Percentiles rank a stretch among this genome's conserved stretches.
Evolutionary conservation across 306 rosid species (phyloP).

Genomic region (apple (Malus domestica)): DNA sequence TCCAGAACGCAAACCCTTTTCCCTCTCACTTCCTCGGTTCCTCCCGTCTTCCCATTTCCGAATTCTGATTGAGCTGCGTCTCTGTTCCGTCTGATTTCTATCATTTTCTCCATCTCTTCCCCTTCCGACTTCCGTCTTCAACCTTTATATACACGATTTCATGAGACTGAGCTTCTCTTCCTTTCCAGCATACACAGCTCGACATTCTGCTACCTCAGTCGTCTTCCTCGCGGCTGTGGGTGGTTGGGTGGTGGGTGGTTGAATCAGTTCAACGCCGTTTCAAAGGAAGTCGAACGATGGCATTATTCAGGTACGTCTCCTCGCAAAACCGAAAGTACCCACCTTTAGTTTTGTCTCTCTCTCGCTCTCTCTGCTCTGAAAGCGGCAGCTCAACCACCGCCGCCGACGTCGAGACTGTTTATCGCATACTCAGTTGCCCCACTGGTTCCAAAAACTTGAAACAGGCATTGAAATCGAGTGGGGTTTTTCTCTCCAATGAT

Average conservation of each 20-base stretch:
- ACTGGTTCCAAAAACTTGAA: slow-evolving; percentile 27
- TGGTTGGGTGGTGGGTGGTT: no score
- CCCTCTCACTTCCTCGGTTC: background rate
- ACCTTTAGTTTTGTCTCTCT: background rate
- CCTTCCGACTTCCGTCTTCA: background rate
- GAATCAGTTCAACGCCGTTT: background rate
- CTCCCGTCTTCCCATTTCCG: background rate
- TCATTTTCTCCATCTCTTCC: background rate
- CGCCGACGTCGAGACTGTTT: slow-evolving; percentile 43
- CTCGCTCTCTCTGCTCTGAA: slow-evolving; percentile 29
- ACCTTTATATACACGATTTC: background rate
- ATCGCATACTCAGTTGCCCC: slow-evolving; percentile 38
- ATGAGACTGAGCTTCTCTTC: background rate
- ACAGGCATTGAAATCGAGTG: slow-evolving; percentile 47
- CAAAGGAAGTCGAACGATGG: slow-evolving; percentile 7
- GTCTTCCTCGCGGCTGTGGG: no score
- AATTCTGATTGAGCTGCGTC: no score
- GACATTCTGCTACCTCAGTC: no score
- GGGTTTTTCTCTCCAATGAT: slow-evolving; percentile 70
- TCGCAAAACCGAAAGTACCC: background rate
- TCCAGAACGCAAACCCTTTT: background rate
- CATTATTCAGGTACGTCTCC: slow-evolving; percentile 20
- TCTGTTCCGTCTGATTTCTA: no score
- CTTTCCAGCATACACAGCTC: background rate
- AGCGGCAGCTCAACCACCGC: background rate